Base-by-base conservation (phyloP, 768 basidiomycete genomes). In the Mycena chlorophos region DNA sequence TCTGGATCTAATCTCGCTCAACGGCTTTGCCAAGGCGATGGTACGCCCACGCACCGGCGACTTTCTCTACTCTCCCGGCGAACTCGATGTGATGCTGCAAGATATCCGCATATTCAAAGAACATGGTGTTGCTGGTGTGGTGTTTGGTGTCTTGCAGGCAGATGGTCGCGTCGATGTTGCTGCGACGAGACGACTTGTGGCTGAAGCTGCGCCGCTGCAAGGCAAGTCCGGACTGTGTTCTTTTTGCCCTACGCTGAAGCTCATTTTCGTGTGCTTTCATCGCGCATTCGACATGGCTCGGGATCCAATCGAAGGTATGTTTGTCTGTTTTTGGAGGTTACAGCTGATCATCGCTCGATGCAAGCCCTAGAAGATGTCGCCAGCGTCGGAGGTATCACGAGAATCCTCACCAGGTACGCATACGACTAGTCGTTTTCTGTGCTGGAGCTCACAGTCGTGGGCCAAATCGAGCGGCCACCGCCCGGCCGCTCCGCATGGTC, bases 11-110 rank as follows among this genome's bases (percentile, higher is more conserved):
- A 28, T 38, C 26, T 17, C 55, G 39, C 25, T 42, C 26, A 58
- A 23, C 25, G 55, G 26, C 55, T 46, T 53, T 22, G 40, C 48
- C 45, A 61, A 91, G 91, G 80, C 77, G 22, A 91, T 94, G 89
- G 76, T 94, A 54, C 82, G 91, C 30, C 90, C 91, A 10, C 80
- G 91, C 26, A 73, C 78, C 3, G 92, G 92, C 0, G 89, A 91
- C 67, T 94, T 94, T 67, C 65, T 85, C 3, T 94, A 92, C 67
- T 78, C 85, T 2, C 68, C 79, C 8, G 69, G 71, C 6, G 92
- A 94, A 66, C 54, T 91, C 4, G 74, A 77, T 12, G 83, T 89
- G 49, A 94, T 94, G 86, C 63, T 84, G 28, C 84, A 86, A 64
- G 92, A 94, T 63, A 85, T 91, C 45, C 73, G 68, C 10, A 58